Evolutionary conservation across 2,329 filamentous ascomycete species (phyloP).

Genomic region (Periconia digitata): DNA sequence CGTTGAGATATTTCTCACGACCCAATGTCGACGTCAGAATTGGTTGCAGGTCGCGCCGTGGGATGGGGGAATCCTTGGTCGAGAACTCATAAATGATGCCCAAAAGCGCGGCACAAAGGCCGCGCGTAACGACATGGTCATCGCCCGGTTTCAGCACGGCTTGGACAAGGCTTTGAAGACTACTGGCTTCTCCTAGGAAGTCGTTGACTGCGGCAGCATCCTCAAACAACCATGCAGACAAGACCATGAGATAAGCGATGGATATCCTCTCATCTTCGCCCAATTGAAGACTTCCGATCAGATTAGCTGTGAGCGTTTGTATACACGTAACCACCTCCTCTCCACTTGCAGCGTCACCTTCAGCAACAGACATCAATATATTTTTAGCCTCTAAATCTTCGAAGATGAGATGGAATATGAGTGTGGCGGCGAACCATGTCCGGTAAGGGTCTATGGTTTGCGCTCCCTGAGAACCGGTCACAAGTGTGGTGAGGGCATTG

Average conservation of each 20-base stretch:
- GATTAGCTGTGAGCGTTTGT: constrained; percentile 81
- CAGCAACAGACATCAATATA: constrained; percentile 77
- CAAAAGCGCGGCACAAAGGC: constrained; percentile 79
- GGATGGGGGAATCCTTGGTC: constrained; percentile 91
- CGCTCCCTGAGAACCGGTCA: constrained; percentile 65
- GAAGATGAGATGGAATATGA: constrained; percentile 82
- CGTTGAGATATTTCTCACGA: constrained; percentile 83
- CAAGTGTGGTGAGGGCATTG: constrained; percentile 82
- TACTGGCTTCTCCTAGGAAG: constrained; percentile 88
- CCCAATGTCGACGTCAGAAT: constrained; percentile 76
- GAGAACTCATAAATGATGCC: constrained; percentile 96
- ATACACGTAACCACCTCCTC: constrained; percentile 96
- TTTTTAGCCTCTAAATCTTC: constrained; percentile 79
- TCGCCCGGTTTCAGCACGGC: constrained; percentile 57
- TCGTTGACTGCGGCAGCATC: constrained; percentile 90
- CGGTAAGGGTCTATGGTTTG: constrained; percentile 79
- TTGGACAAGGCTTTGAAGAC: constrained; percentile 82
- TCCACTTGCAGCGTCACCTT: constrained; percentile 84
- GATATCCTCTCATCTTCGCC: constrained; percentile 77
- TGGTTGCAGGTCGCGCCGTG: constrained; percentile 76
- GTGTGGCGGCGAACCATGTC: constrained; percentile 83
- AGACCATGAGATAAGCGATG: constrained; percentile 84
- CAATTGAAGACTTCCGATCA: constrained; percentile 77
- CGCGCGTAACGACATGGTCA: constrained; percentile 71
- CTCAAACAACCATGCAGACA: constrained; percentile 89